Evolutionary conservation across 345 rosid species (phyloP).

Genomic region (Carallia brachiata): DNA sequence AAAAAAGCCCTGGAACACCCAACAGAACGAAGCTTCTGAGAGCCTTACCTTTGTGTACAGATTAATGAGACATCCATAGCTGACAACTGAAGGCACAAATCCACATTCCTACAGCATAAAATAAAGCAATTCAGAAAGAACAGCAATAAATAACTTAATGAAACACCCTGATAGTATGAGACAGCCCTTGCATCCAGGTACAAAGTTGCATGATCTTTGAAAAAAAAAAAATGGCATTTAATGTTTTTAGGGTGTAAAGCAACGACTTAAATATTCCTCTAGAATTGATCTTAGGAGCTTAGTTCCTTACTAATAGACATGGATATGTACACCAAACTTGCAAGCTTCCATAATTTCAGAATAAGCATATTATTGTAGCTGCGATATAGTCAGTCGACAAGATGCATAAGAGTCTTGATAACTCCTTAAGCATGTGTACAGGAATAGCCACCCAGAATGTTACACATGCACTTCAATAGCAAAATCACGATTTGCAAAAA

Average conservation of each 20-base stretch:
- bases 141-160: neutral
- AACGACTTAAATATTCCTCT: neutral
- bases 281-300: neutral
- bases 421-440: too few species aligned
- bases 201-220: too few species aligned
- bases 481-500: too few species aligned
- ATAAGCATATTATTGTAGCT: too few species aligned
- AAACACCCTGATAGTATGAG: neutral
- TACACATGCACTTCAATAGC: too few species aligned
- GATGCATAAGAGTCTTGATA: too few species aligned
- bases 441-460: too few species aligned
- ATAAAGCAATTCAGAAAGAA: constrained; percentile 8
- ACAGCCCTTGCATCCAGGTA: neutral
- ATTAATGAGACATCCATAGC: constrained; percentile 90
- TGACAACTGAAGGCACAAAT: constrained; percentile 77
- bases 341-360: neutral
- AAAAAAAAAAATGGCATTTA: neutral
- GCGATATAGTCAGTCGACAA: too few species aligned
- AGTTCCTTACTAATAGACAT: neutral
- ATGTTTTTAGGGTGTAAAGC: neutral
- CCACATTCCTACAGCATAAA: constrained; percentile 73
- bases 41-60: constrained; percentile 67
- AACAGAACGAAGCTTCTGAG: neutral
- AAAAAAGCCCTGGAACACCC: neutral
- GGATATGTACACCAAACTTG: neutral